These are phyloP conservation scores for Calocybe cyanea DNA, from an alignment of 768 basidiomycete species.

Conservation along the genomic window DNA sequence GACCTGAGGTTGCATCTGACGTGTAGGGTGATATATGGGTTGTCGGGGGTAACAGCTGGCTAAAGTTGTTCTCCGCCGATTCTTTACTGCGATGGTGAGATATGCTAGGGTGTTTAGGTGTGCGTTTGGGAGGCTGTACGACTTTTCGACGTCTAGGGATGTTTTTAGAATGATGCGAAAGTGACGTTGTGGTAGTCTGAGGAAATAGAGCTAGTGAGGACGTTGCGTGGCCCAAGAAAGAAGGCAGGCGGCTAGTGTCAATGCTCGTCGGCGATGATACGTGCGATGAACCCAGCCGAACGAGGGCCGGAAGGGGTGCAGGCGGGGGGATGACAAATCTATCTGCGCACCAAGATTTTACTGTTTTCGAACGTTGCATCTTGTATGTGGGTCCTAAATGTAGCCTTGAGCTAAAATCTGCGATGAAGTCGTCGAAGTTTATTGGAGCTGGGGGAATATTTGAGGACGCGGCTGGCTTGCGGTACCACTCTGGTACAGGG, in stretches of 20 bases:
- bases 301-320: constrained; percentile 5
- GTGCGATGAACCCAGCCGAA: not conserved
- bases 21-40: not conserved
- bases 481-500: not conserved
- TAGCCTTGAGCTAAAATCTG: not conserved
- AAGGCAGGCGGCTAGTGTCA: not conserved
- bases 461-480: not conserved
- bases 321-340: not conserved
- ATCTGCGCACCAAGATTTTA: not conserved
- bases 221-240: not conserved
- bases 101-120: not conserved
- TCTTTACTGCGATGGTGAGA: not conserved
- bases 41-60: not conserved
- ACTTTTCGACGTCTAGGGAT: not conserved
- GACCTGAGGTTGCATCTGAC: not conserved
- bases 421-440: not conserved
- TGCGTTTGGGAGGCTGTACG: not conserved
- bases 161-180: not conserved
- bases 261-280: not conserved
- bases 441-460: not conserved
- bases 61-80: not conserved
- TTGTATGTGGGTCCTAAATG: not conserved
- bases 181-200: not conserved
- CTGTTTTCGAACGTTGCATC: not conserved
- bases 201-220: not conserved